Evolutionary conservation across 805 yeast genomes (phyloP), one percentile per base, ranked within the genome.

Genomic region (Lachancea kluyveri): DNA sequence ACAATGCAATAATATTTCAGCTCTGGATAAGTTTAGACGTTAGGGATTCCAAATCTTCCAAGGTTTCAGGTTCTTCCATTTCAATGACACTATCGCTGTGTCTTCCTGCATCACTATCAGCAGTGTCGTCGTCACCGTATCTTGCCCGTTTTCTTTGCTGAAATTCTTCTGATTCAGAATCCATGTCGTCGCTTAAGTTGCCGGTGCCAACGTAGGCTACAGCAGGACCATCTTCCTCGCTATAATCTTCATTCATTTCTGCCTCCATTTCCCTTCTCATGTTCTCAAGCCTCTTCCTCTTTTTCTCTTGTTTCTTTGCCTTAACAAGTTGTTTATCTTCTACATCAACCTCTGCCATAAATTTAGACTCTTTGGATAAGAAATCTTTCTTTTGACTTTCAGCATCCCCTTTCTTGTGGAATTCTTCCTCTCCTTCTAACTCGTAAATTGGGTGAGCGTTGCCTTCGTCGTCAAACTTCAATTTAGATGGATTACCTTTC

Each of bases 401-500:
- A 2, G 88, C 87, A 46, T 74, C 82, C 24, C 84, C 88, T 21
- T 64, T 67, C 40, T 72, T 74, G 41, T 59, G 70, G 71, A 92
- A 92, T 37, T 83, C 94, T 24, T 78, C 92, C 59, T 86, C 96
- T 45, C 81, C 84, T 53, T 85, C 87, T 39, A 92, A 67, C 60
- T 90, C 97, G 52, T 92, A 92, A 4, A 90, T 66, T 7, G 94
- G 83, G 58, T 90, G 97, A 0, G 97, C 80, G 4, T 67, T 69
- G 17, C 99, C 99, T 3, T 90, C 96, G 41, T 92, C 98, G 52
- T 92, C 99, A 52, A 90, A 92, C 34, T 73, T 68, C 45, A 90
- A 57, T 54, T 87, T 92, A 13, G 81, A 75, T 11, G 95, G 80
- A 36, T 74, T 72, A 1, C 85, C 84, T 40, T 71, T 72, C 9